Base-by-base conservation (phyloP, 345 rosid genomes). In the Citrus hindsii region DNA sequence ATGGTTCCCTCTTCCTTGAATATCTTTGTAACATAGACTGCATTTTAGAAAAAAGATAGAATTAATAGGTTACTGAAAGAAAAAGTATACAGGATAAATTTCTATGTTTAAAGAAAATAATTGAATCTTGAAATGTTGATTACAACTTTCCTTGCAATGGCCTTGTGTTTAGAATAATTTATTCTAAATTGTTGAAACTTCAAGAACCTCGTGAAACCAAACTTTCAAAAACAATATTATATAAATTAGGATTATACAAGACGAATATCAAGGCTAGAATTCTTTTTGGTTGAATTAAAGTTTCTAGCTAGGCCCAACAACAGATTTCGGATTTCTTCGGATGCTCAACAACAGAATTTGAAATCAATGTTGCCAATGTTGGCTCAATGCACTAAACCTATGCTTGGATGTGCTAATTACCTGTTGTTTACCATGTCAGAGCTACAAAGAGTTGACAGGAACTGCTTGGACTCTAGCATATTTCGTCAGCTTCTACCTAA, bases 401-500 rank as follows among this genome's bases (percentile, higher is more conserved):
- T 78, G 56, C 59, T 67, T 76, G 48, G 65, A 72, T 71, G 25
- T 56, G 32, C 37, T 40, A 69, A 80, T 48, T 35, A 78, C 80
- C 53, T 76, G 63, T 75, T 46, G 40, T 35, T 79, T 79, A 67
- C 73, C 53, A 58, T 83, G 85, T 62, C 92, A 96, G 99, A 87
- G 97, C 89, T 96, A 96, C 80, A 84, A 80, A 85, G 93, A 84
- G 27, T 80, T 96, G 89, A 94, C 98, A 6, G 97, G 93, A 81
- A 92, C 89, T 21, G 84, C 90, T 71, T 94, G 99, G 99, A 85
- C 90, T 73, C 82, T 90, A 35, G 69, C 73, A 27, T 96, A 96
- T 82, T 96, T 96, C 79, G 84, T 94, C 92, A 96, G 98, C 90
- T 96, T 92, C 91, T 96, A 90, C 84, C 83, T 96, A 55, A 66